These are phyloP conservation scores for Saccharomycopsis sp. DNA, from an alignment of 805 yeast species.

Conservation along the genomic window DNA sequence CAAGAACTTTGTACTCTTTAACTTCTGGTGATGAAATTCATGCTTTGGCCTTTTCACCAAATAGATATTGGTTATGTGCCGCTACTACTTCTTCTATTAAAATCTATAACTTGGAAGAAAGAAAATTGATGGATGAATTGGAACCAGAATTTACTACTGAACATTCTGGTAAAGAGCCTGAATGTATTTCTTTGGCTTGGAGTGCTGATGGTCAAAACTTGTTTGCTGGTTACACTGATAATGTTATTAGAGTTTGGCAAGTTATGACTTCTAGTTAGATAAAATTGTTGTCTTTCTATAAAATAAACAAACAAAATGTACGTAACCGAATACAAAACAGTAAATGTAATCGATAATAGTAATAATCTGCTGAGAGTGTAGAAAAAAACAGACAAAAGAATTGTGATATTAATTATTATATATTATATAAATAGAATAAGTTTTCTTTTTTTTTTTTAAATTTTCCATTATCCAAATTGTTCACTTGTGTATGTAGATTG, in stretches of 20 bases:
- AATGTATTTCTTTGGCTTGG: conserved; percentile 97
- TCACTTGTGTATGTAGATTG: not conserved
- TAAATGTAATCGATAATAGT: too few relatives aligned
- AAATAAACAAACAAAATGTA: too few relatives aligned
- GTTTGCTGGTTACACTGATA: conserved; percentile 99
- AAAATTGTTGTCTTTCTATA: too few relatives aligned
- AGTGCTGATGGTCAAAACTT: conserved; percentile 99
- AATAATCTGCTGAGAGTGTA: too few relatives aligned
- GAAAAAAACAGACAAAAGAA: too few relatives aligned
- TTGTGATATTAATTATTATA: too few relatives aligned
- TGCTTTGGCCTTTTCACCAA: conserved; percentile 99
- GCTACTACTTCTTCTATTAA: conserved; percentile 97
- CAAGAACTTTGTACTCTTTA: conserved; percentile 86
- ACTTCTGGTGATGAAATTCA: conserved; percentile 94
- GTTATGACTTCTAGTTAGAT: conserved; percentile 75
- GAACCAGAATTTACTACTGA: conserved; percentile 94
- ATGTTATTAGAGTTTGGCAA: conserved; percentile 99
- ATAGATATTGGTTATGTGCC: conserved; percentile 99
- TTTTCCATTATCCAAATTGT: not conserved
- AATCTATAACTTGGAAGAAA: conserved; percentile 96
- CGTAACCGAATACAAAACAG: too few relatives aligned
- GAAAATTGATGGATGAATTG: conserved; percentile 91
- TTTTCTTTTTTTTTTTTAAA: too few relatives aligned
- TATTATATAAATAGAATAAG: too few relatives aligned
- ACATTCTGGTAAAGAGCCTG: conserved; percentile 91